A percentile compares a stretch with the other conserved stretches of the same genome.
Evolutionary conservation across 164 flowering plant genomes (phyloP).

Genomic region (Pachysandra terminalis): DNA sequence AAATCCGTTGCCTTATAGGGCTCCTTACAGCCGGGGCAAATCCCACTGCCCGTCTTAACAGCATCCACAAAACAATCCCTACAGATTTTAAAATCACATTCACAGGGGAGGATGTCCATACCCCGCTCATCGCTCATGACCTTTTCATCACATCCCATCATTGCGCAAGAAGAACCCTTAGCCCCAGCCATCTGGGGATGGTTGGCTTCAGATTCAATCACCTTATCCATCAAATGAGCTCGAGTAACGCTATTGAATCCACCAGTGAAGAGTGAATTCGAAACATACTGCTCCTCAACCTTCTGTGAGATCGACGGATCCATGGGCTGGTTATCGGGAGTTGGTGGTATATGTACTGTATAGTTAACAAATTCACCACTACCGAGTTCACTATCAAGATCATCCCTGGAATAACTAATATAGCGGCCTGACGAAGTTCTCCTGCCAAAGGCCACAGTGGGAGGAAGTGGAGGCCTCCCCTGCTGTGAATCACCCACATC

Average conservation of each 20-base stretch:
- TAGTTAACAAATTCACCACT: slow-evolving; percentile 42
- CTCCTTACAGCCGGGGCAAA: slow-evolving; percentile 63
- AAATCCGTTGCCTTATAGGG: slow-evolving; percentile 39
- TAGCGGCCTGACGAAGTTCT: slow-evolving; percentile 60
- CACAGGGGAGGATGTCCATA: slow-evolving; percentile 59
- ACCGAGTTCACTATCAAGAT: slow-evolving; percentile 51
- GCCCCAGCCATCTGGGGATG: slow-evolving; percentile 79
- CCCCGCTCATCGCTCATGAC: slow-evolving; percentile 65
- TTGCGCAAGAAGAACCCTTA: slow-evolving; percentile 52
- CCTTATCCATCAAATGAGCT: slow-evolving; percentile 71
- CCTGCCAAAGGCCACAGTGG: slow-evolving; percentile 38
- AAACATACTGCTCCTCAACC: slow-evolving; percentile 70
- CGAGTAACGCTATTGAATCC: slow-evolving; percentile 57
- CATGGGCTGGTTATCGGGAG: slow-evolving; percentile 64
- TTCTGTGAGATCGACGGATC: slow-evolving; percentile 45
- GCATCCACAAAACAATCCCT: slow-evolving; percentile 59
- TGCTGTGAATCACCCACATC: slow-evolving; percentile 31
- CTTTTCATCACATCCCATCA: slow-evolving; percentile 54
- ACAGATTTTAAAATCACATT: slow-evolving; percentile 58
- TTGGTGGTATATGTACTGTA: slow-evolving; percentile 61
- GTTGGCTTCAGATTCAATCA: slow-evolving; percentile 49
- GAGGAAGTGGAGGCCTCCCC: slow-evolving; percentile 17
- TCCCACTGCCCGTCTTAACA: slow-evolving; percentile 38
- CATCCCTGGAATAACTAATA: slow-evolving; percentile 50
- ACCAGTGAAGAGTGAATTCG: slow-evolving; percentile 64